Conservation (phyloP, 768 basidiomycete species). For the Gloeostereum incarnatum region DNA sequence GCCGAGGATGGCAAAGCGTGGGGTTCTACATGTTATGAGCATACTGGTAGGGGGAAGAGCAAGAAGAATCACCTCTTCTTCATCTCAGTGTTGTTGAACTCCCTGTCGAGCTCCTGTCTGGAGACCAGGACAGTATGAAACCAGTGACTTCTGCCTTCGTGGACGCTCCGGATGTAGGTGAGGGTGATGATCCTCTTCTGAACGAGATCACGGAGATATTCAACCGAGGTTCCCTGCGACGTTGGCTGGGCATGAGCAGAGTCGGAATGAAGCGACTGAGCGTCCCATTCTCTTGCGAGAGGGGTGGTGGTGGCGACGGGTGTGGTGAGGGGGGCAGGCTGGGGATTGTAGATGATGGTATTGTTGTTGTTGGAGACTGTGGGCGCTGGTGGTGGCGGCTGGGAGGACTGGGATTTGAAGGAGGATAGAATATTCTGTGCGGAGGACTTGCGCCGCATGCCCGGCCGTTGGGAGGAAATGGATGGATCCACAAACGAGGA, state of each 20-base stretch:
- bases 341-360: constrained; percentile 25
- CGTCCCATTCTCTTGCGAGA: constrained; percentile 57
- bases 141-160: constrained; percentile 87
- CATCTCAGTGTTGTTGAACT: constrained; percentile 69
- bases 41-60: constrained; percentile 3
- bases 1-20: constrained; percentile 76
- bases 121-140: constrained; percentile 82
- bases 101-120: constrained; percentile 60
- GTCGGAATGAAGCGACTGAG: constrained; percentile 54
- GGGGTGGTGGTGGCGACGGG: constrained; percentile 30
- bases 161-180: constrained; percentile 77
- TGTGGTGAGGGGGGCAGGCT: constrained; percentile 30
- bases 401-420: constrained; percentile 41
- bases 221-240: constrained; percentile 61
- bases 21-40: constrained; percentile 40
- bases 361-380: constrained; percentile 18
- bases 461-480: constrained; percentile 45
- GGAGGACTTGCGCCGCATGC: constrained; percentile 79
- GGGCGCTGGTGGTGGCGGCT: constrained; percentile 21
- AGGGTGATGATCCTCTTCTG: constrained; percentile 81
- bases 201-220: constrained; percentile 70
- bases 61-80: constrained; percentile 54
- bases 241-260: constrained; percentile 33
- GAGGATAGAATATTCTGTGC: constrained; percentile 76
- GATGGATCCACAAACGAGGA: constrained; percentile 7